Conservation (phyloP, 140 eudicot genomes). For the Stevia rebaudiana region DNA sequence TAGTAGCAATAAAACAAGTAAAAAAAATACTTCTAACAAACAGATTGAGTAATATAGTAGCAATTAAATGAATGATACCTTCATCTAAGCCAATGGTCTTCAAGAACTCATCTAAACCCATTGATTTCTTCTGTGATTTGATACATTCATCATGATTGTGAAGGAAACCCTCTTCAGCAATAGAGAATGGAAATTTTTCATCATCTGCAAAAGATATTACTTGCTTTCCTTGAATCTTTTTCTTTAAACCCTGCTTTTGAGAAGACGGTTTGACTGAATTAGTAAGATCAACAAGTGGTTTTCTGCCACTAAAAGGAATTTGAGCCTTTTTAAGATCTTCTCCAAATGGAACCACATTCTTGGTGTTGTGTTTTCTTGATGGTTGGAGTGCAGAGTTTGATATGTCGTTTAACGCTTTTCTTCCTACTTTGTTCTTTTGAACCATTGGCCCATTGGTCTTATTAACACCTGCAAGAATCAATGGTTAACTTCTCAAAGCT, state of each 20-base stretch:
- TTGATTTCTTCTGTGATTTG: slow-evolving; percentile 39
- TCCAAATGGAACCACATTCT: slow-evolving; percentile 42
- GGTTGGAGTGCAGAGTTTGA: slow-evolving; percentile 54
- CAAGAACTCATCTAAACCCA: slow-evolving; percentile 48
- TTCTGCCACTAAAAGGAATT: slow-evolving; percentile 42
- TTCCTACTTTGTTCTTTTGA: slow-evolving; percentile 51
- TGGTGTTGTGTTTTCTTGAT: slow-evolving; percentile 41
- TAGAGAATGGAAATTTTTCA: slow-evolving; percentile 26
- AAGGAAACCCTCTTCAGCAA: slow-evolving; percentile 55
- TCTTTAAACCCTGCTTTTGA: slow-evolving; percentile 25
- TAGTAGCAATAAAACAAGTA: background rate
- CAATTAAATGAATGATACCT: slow-evolving; percentile 23
- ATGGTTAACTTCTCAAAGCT: slow-evolving; percentile 13
- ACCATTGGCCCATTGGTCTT: slow-evolving; percentile 43
- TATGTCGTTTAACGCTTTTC: slow-evolving; percentile 73
- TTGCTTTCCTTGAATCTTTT: slow-evolving; percentile 33
- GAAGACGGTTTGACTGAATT: slow-evolving; percentile 45
- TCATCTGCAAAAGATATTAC: slow-evolving; percentile 26
- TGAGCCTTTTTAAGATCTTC: slow-evolving; percentile 46
- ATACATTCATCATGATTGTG: slow-evolving; percentile 78
- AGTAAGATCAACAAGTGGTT: slow-evolving; percentile 73
- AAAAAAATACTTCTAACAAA: background rate
- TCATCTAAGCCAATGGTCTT: slow-evolving; percentile 49
- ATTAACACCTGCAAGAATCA: slow-evolving; percentile 35
- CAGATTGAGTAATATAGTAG: too few species aligned